Conservation (phyloP, 768 basidiomycete genomes). For the Tylopilus felleus region DNA sequence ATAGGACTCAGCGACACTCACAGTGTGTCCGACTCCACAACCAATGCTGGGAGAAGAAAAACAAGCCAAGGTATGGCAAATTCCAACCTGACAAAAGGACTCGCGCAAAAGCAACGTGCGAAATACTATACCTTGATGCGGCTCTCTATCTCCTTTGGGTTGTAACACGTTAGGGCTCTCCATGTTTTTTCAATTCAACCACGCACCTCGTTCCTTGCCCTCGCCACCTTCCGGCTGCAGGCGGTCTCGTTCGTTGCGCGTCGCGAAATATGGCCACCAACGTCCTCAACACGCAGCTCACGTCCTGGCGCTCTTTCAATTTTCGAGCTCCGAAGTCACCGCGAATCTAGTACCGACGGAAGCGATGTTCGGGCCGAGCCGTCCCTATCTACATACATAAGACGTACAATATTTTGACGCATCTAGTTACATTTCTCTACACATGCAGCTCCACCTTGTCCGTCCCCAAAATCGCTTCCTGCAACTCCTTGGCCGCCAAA, state of each 20-base stretch:
- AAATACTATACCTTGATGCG: constrained; percentile 16
- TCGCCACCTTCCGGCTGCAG: background rate
- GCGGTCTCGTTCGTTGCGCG: background rate
- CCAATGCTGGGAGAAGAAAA: constrained; percentile 14
- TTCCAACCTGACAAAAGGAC: constrained; percentile 18
- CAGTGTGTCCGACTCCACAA: constrained; percentile 7
- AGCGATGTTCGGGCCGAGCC: constrained; percentile 20
- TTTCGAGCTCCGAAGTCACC: constrained; percentile 16
- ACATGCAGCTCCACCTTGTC: constrained; percentile 67
- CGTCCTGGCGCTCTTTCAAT: constrained; percentile 16
- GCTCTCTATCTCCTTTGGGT: constrained; percentile 14
- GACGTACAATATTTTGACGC: too few species aligned
- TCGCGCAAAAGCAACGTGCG: constrained; percentile 23
- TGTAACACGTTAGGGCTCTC: constrained; percentile 1
- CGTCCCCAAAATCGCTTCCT: constrained; percentile 48
- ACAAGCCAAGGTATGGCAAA: constrained; percentile 12
- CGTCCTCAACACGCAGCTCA: too few species aligned
- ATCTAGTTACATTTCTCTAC: background rate
- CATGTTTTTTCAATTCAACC: background rate
- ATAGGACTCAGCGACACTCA: constrained; percentile 15
- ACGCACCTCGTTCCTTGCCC: constrained; percentile 9
- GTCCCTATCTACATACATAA: background rate
- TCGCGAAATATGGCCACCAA: too few species aligned
- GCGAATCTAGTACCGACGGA: constrained; percentile 15
- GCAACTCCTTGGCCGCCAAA: constrained; percentile 54